Evolutionary conservation across 495 filamentous ascomycete species (phyloP).

Genomic region (Paragyromitra xinjiangensis): DNA sequence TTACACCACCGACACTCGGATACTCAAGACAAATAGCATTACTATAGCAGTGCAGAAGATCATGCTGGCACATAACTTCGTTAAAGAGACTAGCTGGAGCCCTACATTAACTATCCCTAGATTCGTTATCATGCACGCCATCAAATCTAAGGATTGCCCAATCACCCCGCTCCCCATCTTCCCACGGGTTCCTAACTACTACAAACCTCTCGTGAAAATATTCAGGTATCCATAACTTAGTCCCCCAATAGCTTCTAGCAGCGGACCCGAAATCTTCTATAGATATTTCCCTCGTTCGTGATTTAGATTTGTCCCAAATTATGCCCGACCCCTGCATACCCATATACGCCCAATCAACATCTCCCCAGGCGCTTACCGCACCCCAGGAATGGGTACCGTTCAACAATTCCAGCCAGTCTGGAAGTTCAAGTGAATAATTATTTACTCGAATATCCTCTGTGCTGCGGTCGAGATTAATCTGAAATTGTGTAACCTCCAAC

Average conservation of each 20-base stretch:
- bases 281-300: background rate
- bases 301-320: background rate
- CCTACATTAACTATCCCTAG: background rate
- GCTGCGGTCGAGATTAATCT: background rate
- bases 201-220: slow-evolving; percentile 8
- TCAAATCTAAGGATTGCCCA: slow-evolving; percentile 33
- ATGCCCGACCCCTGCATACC: background rate
- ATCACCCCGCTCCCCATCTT: too few relatives aligned
- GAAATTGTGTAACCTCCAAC: background rate
- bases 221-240: background rate
- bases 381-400: background rate
- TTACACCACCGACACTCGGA: background rate
- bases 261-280: background rate
- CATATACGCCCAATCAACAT: slow-evolving; percentile 9
- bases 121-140: slow-evolving; percentile 36
- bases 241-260: background rate
- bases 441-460: background rate
- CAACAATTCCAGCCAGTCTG: background rate
- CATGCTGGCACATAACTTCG: background rate
- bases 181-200: background rate
- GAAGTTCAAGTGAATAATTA: background rate
- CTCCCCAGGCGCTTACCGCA: background rate
- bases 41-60: background rate
- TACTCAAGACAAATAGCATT: background rate
- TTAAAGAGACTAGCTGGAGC: background rate